Evolutionary conservation across 2,329 filamentous ascomycete species (phyloP).

Genomic region (Beauveria varroae): DNA sequence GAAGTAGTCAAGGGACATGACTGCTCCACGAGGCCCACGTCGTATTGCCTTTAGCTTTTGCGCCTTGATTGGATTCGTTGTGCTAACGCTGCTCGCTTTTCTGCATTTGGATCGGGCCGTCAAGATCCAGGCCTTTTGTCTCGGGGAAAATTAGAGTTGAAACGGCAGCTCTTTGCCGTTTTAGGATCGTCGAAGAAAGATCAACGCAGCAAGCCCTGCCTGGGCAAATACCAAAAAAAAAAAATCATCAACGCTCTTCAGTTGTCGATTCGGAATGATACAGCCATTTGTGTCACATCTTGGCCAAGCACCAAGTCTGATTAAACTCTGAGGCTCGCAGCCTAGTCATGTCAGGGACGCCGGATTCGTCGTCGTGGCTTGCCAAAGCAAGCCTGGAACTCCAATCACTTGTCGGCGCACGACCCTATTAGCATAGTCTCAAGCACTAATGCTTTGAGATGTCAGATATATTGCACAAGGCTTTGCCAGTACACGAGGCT

Average conservation of each 20-base stretch:
- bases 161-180: too few species aligned
- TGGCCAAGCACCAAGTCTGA: background rate
- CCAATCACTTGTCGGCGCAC: background rate
- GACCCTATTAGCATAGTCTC: background rate
- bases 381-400: background rate
- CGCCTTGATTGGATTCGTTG: too few species aligned
- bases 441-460: background rate
- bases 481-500: background rate
- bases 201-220: background rate
- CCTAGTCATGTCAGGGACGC: background rate
- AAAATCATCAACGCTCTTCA: background rate
- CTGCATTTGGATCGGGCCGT: too few species aligned
- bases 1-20: too few species aligned
- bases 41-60: too few species aligned
- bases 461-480: background rate
- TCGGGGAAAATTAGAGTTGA: background rate
- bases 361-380: background rate
- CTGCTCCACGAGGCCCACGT: too few species aligned
- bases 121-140: too few species aligned
- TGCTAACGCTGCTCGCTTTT: too few species aligned
- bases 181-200: background rate
- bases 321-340: slow-evolving; percentile 1
- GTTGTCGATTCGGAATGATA: background rate
- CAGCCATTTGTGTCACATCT: background rate
- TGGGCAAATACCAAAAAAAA: background rate